Evolutionary conservation across 768 basidiomycete species (phyloP), one percentile per base, ranked within the genome.

Genomic region (Hygrophorus russula): DNA sequence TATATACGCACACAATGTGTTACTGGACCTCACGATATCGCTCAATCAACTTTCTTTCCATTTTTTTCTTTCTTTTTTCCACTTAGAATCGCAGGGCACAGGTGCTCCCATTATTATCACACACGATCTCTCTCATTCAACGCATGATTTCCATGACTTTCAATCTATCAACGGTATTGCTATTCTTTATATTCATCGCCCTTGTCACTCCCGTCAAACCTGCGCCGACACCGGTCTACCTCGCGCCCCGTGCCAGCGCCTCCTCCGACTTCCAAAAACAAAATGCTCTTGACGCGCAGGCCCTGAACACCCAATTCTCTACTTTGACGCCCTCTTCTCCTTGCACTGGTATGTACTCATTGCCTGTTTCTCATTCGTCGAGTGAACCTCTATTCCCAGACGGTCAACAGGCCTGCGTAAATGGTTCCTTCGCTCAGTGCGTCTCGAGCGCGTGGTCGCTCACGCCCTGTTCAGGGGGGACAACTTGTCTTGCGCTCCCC

Each of bases 251-350:
- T 9, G 4, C 36, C 29, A 11, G 39, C 19, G 36, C 28, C 29
- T 44, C 34, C 20, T 36, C 34, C 9, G 52, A 47, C 39, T 57
- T 67, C 41, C 41, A 56, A 24, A 56, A 64, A 44, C 59, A 70
- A 48, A 77, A 77, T 45, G 75, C 59, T 3, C 54, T 73, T 14
- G 66, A 66, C 32, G 75, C 75, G 9, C 73, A 73, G 50, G 60
- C 66, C 36, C 59, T 71, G 24, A 77, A 77, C 46, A 52, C 56
- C 13, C 57, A 73, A 44, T 81, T 78, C 56, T 56, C 62, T 24
- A 50, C 58, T 2, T 47, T 80, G 44, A 67, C 61, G 10, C 50
- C 59, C 1, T 59, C 55, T 9, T 70, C 76, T 49, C 32, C 70
- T 1, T 82, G 80, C 57, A 57, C 62, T 32, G 60, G 71, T 73